These are phyloP conservation scores for Rubroboletus pulcherrimus DNA, from an alignment of 768 basidiomycete genomes.

Conservation along the genomic window DNA sequence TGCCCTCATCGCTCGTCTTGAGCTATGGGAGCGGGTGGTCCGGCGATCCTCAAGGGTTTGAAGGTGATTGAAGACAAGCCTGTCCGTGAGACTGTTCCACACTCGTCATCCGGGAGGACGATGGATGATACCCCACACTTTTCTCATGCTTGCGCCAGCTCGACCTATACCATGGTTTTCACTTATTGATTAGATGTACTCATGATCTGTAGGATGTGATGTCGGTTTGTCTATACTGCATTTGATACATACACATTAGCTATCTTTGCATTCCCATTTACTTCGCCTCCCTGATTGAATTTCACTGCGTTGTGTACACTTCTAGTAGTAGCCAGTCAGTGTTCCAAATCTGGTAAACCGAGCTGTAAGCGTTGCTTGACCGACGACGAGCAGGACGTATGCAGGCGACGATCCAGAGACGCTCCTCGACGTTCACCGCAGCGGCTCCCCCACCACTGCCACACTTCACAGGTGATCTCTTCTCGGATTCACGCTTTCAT, in stretches of 20 bases:
- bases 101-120: not conserved
- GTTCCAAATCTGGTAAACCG: slow-evolving; percentile 9
- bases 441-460: not conserved
- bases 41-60: slow-evolving; percentile 17
- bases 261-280: not conserved
- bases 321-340: not conserved
- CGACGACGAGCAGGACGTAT: slow-evolving; percentile 10
- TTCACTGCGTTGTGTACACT: not conserved
- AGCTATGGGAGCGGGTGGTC: slow-evolving; percentile 28
- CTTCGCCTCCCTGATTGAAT: not conserved
- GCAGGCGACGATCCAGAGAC: slow-evolving; percentile 25
- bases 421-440: slow-evolving; percentile 25
- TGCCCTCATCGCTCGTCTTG: slow-evolving; percentile 24
- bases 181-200: not conserved
- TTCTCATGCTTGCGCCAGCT: not conserved
- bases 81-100: not conserved
- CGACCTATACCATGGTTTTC: not conserved
- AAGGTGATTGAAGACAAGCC: not conserved
- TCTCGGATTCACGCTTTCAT: slow-evolving; percentile 42
- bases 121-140: not conserved
- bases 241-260: not conserved
- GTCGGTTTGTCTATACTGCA: not conserved
- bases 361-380: not conserved
- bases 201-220: not conserved
- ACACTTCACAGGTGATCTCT: slow-evolving; percentile 27